These are phyloP conservation scores for Pythium rishiriense DNA, from an alignment of 352 stramenopile species.

Conservation along the genomic window DNA sequence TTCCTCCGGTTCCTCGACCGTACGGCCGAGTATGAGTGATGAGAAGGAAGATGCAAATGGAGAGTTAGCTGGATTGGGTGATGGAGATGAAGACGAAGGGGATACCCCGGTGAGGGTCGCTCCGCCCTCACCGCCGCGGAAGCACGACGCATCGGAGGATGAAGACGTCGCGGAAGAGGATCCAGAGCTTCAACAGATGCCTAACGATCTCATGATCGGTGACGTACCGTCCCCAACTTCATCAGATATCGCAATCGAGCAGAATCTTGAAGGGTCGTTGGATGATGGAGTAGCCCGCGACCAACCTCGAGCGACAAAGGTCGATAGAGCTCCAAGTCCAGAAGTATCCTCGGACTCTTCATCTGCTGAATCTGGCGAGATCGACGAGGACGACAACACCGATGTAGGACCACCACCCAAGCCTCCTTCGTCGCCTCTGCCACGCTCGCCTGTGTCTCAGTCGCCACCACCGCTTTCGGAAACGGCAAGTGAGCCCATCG, in stretches of 20 bases:
- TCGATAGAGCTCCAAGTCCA: constrained; percentile 8
- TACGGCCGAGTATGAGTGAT: constrained; percentile 1
- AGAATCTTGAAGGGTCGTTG: not conserved
- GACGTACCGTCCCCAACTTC: not conserved
- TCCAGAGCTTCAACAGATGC: constrained; percentile 10
- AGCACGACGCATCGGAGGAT: constrained; percentile 24
- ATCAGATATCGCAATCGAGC: not conserved
- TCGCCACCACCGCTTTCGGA: not conserved
- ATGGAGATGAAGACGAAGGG: constrained; percentile 11
- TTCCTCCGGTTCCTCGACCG: not conserved
- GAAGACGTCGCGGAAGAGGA: constrained; percentile 5
- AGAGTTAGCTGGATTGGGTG: not conserved
- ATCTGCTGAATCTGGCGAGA: constrained; percentile 18
- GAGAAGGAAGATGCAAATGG: not conserved
- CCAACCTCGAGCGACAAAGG: not conserved
- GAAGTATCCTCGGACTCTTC: constrained; percentile 17
- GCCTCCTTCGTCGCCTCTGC: constrained; percentile 1
- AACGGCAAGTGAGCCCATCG: not conserved
- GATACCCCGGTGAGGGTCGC: constrained; percentile 6
- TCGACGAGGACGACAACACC: constrained; percentile 6
- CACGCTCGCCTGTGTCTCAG: not conserved
- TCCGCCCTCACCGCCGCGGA: constrained; percentile 25
- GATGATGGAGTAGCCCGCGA: not conserved
- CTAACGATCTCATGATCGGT: constrained; percentile 15
- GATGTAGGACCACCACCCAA: not conserved